These are phyloP conservation scores for Daldinia sp. DNA, from an alignment of 2,329 filamentous ascomycete genomes.

Conservation along the genomic window DNA sequence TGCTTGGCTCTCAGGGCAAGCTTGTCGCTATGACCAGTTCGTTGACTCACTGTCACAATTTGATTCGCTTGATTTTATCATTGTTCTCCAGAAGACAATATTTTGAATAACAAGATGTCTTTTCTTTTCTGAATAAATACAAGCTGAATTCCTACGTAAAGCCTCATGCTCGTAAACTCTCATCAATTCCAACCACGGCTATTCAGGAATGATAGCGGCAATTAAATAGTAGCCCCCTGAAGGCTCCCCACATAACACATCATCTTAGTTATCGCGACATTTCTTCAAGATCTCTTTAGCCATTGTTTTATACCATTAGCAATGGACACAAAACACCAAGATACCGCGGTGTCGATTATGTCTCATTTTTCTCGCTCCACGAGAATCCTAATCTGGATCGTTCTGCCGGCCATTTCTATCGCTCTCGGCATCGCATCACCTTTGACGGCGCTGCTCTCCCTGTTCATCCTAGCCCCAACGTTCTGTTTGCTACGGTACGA, in stretches of 20 bases:
- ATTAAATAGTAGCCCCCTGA: not conserved
- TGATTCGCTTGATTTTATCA: not conserved
- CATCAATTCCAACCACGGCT: not conserved
- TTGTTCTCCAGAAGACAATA: not conserved
- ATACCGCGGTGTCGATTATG: not conserved
- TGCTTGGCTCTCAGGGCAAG: not conserved
- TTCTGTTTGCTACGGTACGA: conserved; percentile 24
- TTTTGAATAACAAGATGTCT: not conserved
- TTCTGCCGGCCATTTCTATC: conserved; percentile 14
- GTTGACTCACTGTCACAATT: not conserved
- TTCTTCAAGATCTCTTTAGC: not conserved
- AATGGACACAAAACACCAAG: not conserved
- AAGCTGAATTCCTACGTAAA: not conserved
- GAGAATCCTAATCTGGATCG: conserved; percentile 17
- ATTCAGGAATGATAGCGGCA: not conserved
- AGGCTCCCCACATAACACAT: not conserved
- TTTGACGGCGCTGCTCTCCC: conserved; percentile 11
- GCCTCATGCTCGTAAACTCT: not conserved
- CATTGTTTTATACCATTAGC: not conserved
- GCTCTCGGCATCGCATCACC: conserved; percentile 19
- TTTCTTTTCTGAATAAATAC: not conserved
- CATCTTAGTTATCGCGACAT: not conserved
- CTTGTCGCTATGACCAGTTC: not conserved
- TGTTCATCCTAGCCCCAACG: conserved; percentile 19
- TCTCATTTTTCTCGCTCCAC: conserved; percentile 14